Conservation (phyloP, 768 basidiomycete species). For the Xerocomellus amylosporus region DNA sequence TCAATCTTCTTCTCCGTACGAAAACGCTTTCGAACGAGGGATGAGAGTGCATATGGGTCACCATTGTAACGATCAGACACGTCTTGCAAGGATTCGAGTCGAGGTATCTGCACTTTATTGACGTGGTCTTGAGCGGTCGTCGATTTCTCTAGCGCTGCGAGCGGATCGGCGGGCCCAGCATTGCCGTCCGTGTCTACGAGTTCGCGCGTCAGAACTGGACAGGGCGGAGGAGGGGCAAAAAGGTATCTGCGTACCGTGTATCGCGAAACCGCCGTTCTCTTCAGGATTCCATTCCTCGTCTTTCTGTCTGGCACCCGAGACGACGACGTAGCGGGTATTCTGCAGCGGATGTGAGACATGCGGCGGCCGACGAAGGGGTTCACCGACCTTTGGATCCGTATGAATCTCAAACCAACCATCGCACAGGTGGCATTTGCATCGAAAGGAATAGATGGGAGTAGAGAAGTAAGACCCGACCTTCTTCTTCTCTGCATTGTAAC, state of each 20-base stretch:
- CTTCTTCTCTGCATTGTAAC: conserved; percentile 99
- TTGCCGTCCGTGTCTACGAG: conserved; percentile 65
- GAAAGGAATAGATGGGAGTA: conserved; percentile 91
- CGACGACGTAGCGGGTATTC: conserved; percentile 95
- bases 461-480: conserved; percentile 94
- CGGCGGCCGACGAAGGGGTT: background rate
- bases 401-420: conserved; percentile 97
- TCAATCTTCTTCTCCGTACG: conserved; percentile 84
- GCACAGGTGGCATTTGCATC: conserved; percentile 97
- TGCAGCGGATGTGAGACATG: conserved; percentile 28
- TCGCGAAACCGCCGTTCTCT: conserved; percentile 90
- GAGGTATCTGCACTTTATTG: conserved; percentile 72
- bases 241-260: conserved; percentile 58
- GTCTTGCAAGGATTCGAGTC: conserved; percentile 75
- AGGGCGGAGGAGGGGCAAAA: background rate
- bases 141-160: conserved; percentile 87
- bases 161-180: conserved; percentile 69
- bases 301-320: conserved; percentile 90
- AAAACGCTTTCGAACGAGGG: conserved; percentile 74
- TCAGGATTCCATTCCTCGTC: conserved; percentile 97
- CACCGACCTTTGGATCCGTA: conserved; percentile 88
- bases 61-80: conserved; percentile 75
- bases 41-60: conserved; percentile 84
- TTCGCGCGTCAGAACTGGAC: background rate
- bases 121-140: conserved; percentile 70